phyloP scores from a whole-genome alignment of 1,139 yeast genomes.

The Debaryomycetaceae sp. region DNA sequence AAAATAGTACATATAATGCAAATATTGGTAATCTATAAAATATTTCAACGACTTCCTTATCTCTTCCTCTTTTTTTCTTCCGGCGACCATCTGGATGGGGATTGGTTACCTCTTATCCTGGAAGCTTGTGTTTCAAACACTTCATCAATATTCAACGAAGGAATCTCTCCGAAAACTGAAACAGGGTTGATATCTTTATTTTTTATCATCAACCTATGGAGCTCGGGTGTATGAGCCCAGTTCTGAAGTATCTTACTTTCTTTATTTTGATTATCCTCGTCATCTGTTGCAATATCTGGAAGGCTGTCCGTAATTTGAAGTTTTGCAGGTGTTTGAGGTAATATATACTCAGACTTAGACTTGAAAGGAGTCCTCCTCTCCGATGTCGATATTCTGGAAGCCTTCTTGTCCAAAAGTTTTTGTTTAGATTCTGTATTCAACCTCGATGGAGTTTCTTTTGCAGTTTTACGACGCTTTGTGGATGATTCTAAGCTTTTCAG shows the following conservation, averaged over 20 bases:
- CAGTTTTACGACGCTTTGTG: slow-evolving; percentile 5
- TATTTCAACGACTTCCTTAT: slow-evolving; percentile 28
- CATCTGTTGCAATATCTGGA: slow-evolving; percentile 53
- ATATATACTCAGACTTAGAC: slow-evolving; percentile 2
- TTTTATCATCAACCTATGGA: slow-evolving; percentile 47
- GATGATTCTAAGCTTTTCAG: background rate
- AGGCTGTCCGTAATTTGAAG: slow-evolving; percentile 15
- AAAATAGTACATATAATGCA: slow-evolving; percentile 2
- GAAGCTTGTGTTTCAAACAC: slow-evolving; percentile 55
- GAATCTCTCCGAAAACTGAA: slow-evolving; percentile 73
- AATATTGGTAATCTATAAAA: background rate
- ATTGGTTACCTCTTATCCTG: slow-evolving; percentile 52
- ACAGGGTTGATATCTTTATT: slow-evolving; percentile 71
- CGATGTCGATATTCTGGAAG: slow-evolving; percentile 7
- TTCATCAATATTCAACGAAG: slow-evolving; percentile 64
- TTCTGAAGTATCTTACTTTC: slow-evolving; percentile 44
- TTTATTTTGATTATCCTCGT: slow-evolving; percentile 53
- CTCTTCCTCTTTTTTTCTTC: slow-evolving; percentile 28
- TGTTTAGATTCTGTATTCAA: slow-evolving; percentile 3
- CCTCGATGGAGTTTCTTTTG: slow-evolving; percentile 9
- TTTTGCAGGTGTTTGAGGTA: slow-evolving; percentile 10
- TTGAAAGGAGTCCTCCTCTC: slow-evolving; percentile 7
- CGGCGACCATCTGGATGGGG: slow-evolving; percentile 48
- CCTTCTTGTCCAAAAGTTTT: slow-evolving; percentile 8
- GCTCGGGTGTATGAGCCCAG: slow-evolving; percentile 74